Evolutionary conservation across 2,329 filamentous ascomycete genomes (phyloP).

Genomic region (Nannizzia gypsea): DNA sequence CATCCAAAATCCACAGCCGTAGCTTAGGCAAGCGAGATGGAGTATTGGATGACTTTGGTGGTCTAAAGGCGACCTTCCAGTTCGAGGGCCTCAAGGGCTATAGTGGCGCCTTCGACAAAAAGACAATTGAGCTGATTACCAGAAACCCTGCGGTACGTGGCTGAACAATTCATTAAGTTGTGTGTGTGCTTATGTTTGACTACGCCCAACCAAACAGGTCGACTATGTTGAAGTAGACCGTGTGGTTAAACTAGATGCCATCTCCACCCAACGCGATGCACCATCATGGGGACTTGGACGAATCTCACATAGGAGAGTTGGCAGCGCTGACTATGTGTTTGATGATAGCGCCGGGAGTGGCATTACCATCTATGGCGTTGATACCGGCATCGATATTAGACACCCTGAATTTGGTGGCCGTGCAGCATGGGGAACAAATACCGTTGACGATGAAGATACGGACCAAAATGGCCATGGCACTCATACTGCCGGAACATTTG

Average conservation of each 20-base stretch:
- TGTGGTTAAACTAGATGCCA: neutral
- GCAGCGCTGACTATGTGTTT: slow-evolving; percentile 24
- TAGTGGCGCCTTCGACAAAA: slow-evolving; percentile 12
- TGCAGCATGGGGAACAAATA: slow-evolving; percentile 26
- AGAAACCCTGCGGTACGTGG: neutral
- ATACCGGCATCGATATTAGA: slow-evolving; percentile 26
- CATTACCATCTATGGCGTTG: slow-evolving; percentile 28
- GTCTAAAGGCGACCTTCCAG: slow-evolving; percentile 10
- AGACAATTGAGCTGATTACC: slow-evolving; percentile 9
- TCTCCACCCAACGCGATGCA: slow-evolving; percentile 15
- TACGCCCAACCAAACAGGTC: slow-evolving; percentile 6
- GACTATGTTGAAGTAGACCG: slow-evolving; percentile 11
- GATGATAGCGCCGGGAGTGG: slow-evolving; percentile 26
- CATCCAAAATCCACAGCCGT: slow-evolving; percentile 1
- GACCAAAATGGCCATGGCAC: slow-evolving; percentile 29
- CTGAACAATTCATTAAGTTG: neutral
- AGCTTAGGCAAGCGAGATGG: neutral
- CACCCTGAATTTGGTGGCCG: slow-evolving; percentile 29
- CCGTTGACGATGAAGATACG: slow-evolving; percentile 14
- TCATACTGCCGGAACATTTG: slow-evolving; percentile 29
- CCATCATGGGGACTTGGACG: slow-evolving; percentile 27
- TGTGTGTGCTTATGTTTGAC: neutral
- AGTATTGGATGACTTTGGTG: neutral
- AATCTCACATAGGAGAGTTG: slow-evolving; percentile 21
- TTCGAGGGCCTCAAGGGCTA: slow-evolving; percentile 11